Percentiles rank a stretch among this genome's conserved stretches.
Evolutionary conservation across 352 stramenopile genomes (phyloP).

Genomic region (Thalassiosira delicatula): DNA sequence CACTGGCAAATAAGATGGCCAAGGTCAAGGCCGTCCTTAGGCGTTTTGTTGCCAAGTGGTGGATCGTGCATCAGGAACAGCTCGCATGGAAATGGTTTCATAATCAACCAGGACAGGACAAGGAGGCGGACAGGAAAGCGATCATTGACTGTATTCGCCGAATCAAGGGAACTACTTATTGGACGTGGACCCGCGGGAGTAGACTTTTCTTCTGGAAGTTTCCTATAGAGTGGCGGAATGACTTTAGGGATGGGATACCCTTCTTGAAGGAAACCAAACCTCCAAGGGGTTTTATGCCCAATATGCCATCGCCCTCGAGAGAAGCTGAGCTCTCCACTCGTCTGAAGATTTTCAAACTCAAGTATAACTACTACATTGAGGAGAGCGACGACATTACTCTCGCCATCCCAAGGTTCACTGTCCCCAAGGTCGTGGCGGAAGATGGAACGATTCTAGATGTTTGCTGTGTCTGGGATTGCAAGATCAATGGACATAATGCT

Average conservation of each 20-base stretch:
- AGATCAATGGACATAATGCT: slow-evolving; percentile 40
- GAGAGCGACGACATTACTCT: slow-evolving; percentile 9
- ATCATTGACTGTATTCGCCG: slow-evolving; percentile 37
- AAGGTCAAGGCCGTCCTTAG: too few species aligned
- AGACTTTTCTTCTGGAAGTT: slow-evolving; percentile 21
- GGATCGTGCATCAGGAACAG: too few species aligned
- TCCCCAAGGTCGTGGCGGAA: neutral
- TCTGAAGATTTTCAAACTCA: slow-evolving; percentile 40
- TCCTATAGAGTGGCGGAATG: neutral
- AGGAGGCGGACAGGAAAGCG: slow-evolving; percentile 1
- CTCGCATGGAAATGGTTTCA: slow-evolving; percentile 15
- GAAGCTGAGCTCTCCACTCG: neutral
- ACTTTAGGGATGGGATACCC: slow-evolving; percentile 1
- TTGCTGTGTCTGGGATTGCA: slow-evolving; percentile 37
- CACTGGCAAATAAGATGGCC: too few species aligned
- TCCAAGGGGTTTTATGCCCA: neutral
- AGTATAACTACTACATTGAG: slow-evolving; percentile 33
- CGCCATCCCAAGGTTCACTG: slow-evolving; percentile 23
- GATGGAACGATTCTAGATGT: slow-evolving; percentile 9
- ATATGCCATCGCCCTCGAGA: neutral
- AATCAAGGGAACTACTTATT: neutral
- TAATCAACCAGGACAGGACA: slow-evolving; percentile 26
- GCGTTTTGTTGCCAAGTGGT: too few species aligned
- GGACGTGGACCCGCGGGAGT: neutral
- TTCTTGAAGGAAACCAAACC: slow-evolving; percentile 17